Percentiles rank a stretch among this genome's conserved stretches.
Conservation (phyloP, 495 filamentous ascomycete genomes). For the Aspergillus nidulans region DNA sequence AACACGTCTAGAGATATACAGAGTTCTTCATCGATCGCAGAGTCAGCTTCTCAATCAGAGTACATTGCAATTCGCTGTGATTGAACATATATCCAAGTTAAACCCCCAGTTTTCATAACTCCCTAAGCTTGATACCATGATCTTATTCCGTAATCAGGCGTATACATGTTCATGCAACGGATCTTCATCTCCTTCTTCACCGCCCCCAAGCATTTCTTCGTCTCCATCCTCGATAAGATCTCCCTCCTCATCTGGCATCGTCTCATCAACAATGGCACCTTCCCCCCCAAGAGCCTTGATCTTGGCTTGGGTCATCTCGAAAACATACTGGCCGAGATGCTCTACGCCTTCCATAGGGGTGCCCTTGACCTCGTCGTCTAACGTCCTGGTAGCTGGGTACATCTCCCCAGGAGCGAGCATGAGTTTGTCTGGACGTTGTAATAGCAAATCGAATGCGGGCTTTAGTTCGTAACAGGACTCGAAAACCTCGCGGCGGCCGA, state of each 20-base stretch:
- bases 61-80: background rate
- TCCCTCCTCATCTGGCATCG: constrained; percentile 36
- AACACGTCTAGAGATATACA: background rate
- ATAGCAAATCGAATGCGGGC: constrained; percentile 75
- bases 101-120: background rate
- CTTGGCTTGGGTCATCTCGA: constrained; percentile 90
- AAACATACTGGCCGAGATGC: constrained; percentile 95
- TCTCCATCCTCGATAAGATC: constrained; percentile 45
- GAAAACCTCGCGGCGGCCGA: constrained; percentile 86
- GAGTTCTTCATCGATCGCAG: background rate
- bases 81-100: background rate
- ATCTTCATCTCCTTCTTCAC: constrained; percentile 31
- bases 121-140: background rate
- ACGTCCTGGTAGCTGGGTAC: constrained; percentile 63
- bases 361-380: constrained; percentile 54
- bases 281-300: constrained; percentile 56
- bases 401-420: constrained; percentile 79
- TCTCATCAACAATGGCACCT: constrained; percentile 29
- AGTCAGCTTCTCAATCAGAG: background rate
- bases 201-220: constrained; percentile 36
- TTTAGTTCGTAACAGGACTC: constrained; percentile 83
- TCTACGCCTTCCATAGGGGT: constrained; percentile 83
- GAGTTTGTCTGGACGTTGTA: constrained; percentile 70
- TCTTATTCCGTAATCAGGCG: constrained; percentile 2
- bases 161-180: constrained; percentile 34